Percentiles rank a stretch among this genome's conserved stretches.
Conservation (phyloP, 768 basidiomycete species). For the Naganishia friedmannii region DNA sequence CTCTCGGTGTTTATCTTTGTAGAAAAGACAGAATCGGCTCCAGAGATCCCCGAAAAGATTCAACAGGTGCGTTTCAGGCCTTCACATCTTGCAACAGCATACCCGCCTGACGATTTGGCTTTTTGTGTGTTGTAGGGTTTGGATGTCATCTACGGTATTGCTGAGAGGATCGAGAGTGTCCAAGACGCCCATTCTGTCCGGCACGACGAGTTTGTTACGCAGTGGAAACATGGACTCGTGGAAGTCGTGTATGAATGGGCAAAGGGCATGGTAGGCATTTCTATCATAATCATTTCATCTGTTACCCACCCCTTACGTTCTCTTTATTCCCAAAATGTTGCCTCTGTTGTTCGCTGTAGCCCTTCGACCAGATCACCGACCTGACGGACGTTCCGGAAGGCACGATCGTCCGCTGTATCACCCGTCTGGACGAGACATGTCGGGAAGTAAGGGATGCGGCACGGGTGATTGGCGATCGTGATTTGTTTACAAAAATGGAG, state of each 20-base stretch:
- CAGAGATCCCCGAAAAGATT: conserved; percentile 72
- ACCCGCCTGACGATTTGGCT: not conserved
- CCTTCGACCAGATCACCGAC: conserved; percentile 87
- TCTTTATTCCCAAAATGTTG: not conserved
- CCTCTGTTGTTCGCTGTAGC: conserved; percentile 56
- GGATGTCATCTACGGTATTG: conserved; percentile 71
- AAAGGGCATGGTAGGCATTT: conserved; percentile 81
- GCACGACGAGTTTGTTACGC: conserved; percentile 68
- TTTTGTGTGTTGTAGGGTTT: conserved; percentile 57
- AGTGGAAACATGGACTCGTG: conserved; percentile 82
- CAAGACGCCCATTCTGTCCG: conserved; percentile 77
- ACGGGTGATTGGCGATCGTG: conserved; percentile 91
- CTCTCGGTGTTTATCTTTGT: conserved; percentile 97
- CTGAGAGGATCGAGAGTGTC: conserved; percentile 71
- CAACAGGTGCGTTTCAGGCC: conserved; percentile 48
- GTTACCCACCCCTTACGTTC: not conserved
- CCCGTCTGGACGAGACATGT: conserved; percentile 92
- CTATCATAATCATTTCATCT: not conserved
- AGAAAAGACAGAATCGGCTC: conserved; percentile 91
- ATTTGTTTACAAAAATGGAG: conserved; percentile 97
- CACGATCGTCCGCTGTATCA: conserved; percentile 93
- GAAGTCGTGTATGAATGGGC: conserved; percentile 99
- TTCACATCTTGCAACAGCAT: not conserved
- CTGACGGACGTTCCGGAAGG: conserved; percentile 95
- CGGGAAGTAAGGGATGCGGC: conserved; percentile 95